Evolutionary conservation across 495 filamentous ascomycete genomes (phyloP), one percentile per base, ranked within the genome.

Genomic region (Platismatia glauca): DNA sequence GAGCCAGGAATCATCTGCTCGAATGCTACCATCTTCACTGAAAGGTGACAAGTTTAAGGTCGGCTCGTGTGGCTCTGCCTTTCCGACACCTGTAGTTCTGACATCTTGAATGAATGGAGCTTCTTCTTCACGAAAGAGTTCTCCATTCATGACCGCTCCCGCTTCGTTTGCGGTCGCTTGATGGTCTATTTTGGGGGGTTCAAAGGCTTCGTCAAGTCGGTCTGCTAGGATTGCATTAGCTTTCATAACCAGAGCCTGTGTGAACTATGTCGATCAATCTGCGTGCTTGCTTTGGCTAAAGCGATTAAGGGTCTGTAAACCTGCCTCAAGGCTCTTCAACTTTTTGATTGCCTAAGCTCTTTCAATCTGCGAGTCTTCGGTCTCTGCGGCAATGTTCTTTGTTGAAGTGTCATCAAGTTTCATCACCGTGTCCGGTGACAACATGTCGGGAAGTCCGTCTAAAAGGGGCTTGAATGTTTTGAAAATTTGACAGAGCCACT

Each of bases 371-470:
- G 62, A 60, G 33, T 58, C 62, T 50, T 59, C 62, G 9, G 57
- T 64, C 35, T 64, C 62, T 64, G 44, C 27, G 33, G 57, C 62
- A 55, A 64, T 64, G 16, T 48, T 52, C 12, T 34, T 50, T 37
- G 60, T 38, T 48, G 55, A 24, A 64, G 9, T 41, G 22, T 64
- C 48, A 55, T 64, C 57, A 41, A 64, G 62, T 44, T 33, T 55
- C 57, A 64, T 52, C 20, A 64, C 44, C 35, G n/a, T 55, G 13
- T 64, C 62, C 29, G 62, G 62, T 16, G 62, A 64, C 13, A 64
- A 58, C 22, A 15, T 53, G 16, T 64, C 57, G n/a, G 57, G 24
- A 33, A 64, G 57, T 39, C 33, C 29, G 29, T 38, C 37, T 15
- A 38, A 15, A 38, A 38, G 35, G n/a, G n/a, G n/a, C n/a, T n/a